Evolutionary conservation across 2,329 filamentous ascomycete genomes (phyloP), one percentile per base, ranked within the genome.

Genomic region (Alternaria sp.): DNA sequence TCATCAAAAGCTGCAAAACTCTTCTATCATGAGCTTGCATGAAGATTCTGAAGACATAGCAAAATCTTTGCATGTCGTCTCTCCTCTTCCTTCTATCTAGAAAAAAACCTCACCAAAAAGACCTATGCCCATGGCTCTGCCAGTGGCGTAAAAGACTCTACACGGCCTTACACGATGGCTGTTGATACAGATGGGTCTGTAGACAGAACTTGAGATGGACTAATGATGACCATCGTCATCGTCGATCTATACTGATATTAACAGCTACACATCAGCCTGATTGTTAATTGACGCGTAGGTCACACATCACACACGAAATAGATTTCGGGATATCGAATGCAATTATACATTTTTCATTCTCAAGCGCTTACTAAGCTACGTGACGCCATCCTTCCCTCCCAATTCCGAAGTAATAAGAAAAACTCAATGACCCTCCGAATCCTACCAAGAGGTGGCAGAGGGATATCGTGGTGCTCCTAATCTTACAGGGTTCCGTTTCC

Each of bases 401-500:
- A 46, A 58, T 45, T 26, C 45, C 42, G 49, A 58, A 57, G 40
- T 45, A 45, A 58, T 49, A 60, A 58, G 51, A 49, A 59, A 60
- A 54, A 51, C 62, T 58, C 37, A 58, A 53, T 57, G 24, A 56
- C 58, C 65, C 61, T 62, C 64, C 59, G 51, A 45, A 57, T 56
- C 66, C 66, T 62, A 56, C 56, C 40, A 51, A 48, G 57, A 66
- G 65, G 63, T 57, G 50, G 53, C 40, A 49, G 55, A 60, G 61
- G 65, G 61, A 64, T 71, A 71, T 69, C 63, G 58, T 63, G 59
- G 45, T 61, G 51, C 65, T 60, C 46, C 60, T 71, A 71, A 60
- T 71, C 57, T 65, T 71, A 71, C 68, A 71, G 46, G 59, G 56
- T 56, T 56, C 48, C 51, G 41, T 54, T 58, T 21, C 28, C 51